phyloP scores from a whole-genome alignment of 2,329 filamentous ascomycete species.

The Cladosporium sp. region DNA sequence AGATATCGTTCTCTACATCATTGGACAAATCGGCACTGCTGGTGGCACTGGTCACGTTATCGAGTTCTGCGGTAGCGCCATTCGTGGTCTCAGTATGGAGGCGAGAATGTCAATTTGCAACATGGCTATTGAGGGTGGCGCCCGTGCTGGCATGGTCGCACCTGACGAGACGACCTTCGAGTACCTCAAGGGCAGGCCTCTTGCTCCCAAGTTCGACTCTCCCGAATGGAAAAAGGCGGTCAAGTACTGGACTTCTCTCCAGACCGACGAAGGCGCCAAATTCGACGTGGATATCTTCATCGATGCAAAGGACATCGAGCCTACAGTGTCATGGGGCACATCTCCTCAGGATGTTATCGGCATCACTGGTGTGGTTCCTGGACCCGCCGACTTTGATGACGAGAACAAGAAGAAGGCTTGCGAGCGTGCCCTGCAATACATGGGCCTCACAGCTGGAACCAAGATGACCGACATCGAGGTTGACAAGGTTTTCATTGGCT shows the following conservation, averaged over 20 bases:
- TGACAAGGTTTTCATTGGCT: slow-evolving; percentile 98
- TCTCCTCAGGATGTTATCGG: slow-evolving; percentile 95
- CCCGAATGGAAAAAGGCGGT: slow-evolving; percentile 87
- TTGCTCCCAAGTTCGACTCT: slow-evolving; percentile 81
- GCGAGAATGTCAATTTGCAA: slow-evolving; percentile 99
- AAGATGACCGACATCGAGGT: slow-evolving; percentile 87
- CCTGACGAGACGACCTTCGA: slow-evolving; percentile 93
- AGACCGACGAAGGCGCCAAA: slow-evolving; percentile 82
- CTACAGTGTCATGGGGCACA: slow-evolving; percentile 95
- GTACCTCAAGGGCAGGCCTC: slow-evolving; percentile 86
- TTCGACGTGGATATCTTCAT: slow-evolving; percentile 90
- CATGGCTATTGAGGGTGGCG: slow-evolving; percentile 97
- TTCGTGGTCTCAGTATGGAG: slow-evolving; percentile 87
- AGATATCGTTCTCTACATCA: slow-evolving; percentile 89
- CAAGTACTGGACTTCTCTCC: slow-evolving; percentile 82
- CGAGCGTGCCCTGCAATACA: slow-evolving; percentile 85
- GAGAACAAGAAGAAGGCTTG: slow-evolving; percentile 78
- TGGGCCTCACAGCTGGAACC: slow-evolving; percentile 85
- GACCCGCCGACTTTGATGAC: slow-evolving; percentile 81
- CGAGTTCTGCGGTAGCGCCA: slow-evolving; percentile 95
- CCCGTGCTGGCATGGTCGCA: slow-evolving; percentile 93
- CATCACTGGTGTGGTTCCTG: slow-evolving; percentile 86
- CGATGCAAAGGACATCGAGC: slow-evolving; percentile 87
- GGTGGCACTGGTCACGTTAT: slow-evolving; percentile 94
- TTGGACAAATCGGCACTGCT: slow-evolving; percentile 90